Conservation (phyloP, 1,284 basidiomycete species). For the Ustilago nuda region DNA sequence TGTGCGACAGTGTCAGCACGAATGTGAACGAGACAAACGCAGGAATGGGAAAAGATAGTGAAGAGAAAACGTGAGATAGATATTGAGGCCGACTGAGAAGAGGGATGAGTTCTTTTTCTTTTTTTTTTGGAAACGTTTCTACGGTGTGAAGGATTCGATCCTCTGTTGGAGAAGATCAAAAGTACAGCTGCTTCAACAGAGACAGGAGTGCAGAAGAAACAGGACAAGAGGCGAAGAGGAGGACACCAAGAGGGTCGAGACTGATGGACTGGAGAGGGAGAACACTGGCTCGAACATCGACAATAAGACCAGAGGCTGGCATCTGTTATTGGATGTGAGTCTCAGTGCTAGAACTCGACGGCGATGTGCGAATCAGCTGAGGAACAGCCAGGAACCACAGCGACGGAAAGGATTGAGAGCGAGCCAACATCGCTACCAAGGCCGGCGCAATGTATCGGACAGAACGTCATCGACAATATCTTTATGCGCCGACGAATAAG, state of each 20-base stretch:
- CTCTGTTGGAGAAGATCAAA: neutral
- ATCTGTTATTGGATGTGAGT: slow-evolving; percentile 1
- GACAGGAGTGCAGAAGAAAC: neutral
- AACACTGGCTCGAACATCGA: slow-evolving; percentile 1
- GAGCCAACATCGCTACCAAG: slow-evolving; percentile 25
- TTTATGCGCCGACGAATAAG: neutral
- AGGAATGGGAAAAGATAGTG: neutral
- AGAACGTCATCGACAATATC: slow-evolving; percentile 4
- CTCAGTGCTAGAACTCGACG: slow-evolving; percentile 4
- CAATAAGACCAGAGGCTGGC: neutral
- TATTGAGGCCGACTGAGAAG: neutral
- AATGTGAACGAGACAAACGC: neutral
- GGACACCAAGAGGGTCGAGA: neutral
- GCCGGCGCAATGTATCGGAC: slow-evolving; percentile 5
- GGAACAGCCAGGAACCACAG: neutral
- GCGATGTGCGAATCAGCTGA: neutral
- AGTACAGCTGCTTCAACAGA: neutral
- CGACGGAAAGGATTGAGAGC: slow-evolving; percentile 20
- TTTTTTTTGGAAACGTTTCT: neutral
- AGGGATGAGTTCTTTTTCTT: neutral
- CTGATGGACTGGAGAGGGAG: neutral
- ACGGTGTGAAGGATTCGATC: neutral
- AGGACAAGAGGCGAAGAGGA: neutral
- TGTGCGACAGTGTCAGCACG: neutral
- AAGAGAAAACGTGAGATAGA: neutral